Base-by-base conservation (phyloP, 305 asterid species). In the Solanum chacoense region DNA sequence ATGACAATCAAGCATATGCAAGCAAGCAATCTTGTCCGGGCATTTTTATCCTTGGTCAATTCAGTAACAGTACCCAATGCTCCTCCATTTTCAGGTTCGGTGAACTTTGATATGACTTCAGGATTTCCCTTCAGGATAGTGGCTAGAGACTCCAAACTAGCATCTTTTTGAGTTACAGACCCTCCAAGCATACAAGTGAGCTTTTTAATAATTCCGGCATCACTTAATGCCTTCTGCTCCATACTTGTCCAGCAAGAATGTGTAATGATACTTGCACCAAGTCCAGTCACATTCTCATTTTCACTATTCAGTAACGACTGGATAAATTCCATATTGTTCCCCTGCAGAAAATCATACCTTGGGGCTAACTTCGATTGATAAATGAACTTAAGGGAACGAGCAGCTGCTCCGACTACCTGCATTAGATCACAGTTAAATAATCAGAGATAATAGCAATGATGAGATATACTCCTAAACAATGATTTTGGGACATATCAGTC, bases 331-430 rank as follows among this genome's bases (percentile, higher is more conserved):
- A 95, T 94, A 92, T 95, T 96, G 86, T 92, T 90, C 86, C 94
- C 94, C 91, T 90, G 92, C 85, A 95, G 89, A 90, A 96, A 95
- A 89, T 98, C 98, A 89, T 92, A 98, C 91, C 94, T 93, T 28
- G 99, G 98, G 88, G 99, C 96, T 92, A 93, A 80, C 90, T 92
- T 94, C 79, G 99, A 98, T 89, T 96, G 99, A 92, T 95, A 98
- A 59, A 98, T 98, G 92, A 98, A 87, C 92, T 94, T 98, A 71
- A 96, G 99, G 88, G 99, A 92, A 71, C 98, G 99, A 38, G 99
- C 99, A 92, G 95, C 93, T 22, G 98, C 98, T 93, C 94, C 98
- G 90, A 94, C 97, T 92, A 98, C 98, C 99, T 98, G 95, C 93
- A 92, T 79, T 83, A 87, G n/a, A 84, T 84, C 87, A 50, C 73